These are phyloP conservation scores for Phytophthora gonapodyides DNA, from an alignment of 352 stramenopile genomes.

Conservation along the genomic window DNA sequence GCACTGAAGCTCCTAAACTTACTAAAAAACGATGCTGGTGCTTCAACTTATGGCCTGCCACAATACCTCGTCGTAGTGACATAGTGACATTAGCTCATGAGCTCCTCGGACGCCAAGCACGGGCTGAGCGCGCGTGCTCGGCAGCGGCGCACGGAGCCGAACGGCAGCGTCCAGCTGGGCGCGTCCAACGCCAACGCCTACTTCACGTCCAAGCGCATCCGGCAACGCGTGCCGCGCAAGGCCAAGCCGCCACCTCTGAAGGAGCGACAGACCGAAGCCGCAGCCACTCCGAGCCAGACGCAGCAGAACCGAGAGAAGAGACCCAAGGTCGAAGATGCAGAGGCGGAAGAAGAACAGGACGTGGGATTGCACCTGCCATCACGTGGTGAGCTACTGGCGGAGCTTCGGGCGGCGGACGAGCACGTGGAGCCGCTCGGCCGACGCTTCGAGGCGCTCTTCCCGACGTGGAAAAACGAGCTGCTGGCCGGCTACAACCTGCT, in stretches of 20 bases:
- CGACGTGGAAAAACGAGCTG: constrained; percentile 50
- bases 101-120: neutral
- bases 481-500: constrained; percentile 56
- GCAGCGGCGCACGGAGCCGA: constrained; percentile 15
- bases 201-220: constrained; percentile 43
- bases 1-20: too few species aligned
- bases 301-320: constrained; percentile 4
- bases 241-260: constrained; percentile 26
- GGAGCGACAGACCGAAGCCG: constrained; percentile 18
- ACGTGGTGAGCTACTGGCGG: constrained; percentile 26
- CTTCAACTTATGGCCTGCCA: too few species aligned
- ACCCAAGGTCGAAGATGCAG: constrained; percentile 1
- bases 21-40: too few species aligned
- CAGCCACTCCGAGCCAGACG: constrained; percentile 10
- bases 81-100: constrained; percentile 21
- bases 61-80: neutral
- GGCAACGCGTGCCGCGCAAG: constrained; percentile 25
- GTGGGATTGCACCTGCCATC: constrained; percentile 26
- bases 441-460: constrained; percentile 34
- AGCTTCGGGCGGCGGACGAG: constrained; percentile 29
- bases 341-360: constrained; percentile 13
- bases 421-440: constrained; percentile 8
- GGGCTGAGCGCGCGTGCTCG: constrained; percentile 32
- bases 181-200: constrained; percentile 43
- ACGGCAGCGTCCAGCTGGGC: constrained; percentile 30